These are phyloP conservation scores for Brassica carinata DNA, from an alignment of 345 rosid species.

Conservation along the genomic window DNA sequence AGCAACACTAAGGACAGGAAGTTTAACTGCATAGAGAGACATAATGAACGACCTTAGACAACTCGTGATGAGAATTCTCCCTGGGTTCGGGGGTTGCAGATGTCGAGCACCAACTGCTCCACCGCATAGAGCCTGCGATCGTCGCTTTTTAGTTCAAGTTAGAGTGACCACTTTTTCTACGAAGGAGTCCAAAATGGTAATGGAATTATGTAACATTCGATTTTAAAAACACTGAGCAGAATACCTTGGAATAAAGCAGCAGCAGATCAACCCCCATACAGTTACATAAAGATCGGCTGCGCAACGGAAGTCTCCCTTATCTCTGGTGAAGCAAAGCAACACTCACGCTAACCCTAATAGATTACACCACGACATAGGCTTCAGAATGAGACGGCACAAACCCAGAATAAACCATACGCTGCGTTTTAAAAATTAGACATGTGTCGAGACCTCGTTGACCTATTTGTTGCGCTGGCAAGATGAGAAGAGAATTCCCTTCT, in stretches of 20 bases:
- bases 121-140: conserved; percentile 67
- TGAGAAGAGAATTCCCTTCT: too few species aligned
- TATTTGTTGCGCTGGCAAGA: too few species aligned
- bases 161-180: not conserved
- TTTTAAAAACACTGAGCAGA: not conserved
- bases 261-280: not conserved
- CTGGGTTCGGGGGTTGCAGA: conserved; percentile 70
- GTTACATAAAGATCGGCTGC: too few species aligned
- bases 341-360: too few species aligned
- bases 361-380: too few species aligned
- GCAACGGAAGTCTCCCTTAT: too few species aligned
- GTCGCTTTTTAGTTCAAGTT: conserved; percentile 30
- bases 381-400: too few species aligned
- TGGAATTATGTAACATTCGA: not conserved
- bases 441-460: too few species aligned
- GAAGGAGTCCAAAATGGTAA: not conserved
- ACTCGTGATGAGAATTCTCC: conserved; percentile 71
- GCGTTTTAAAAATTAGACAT: too few species aligned
- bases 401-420: too few species aligned
- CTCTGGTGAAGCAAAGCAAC: too few species aligned
- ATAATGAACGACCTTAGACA: conserved; percentile 54
- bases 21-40: not conserved
- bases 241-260: not conserved
- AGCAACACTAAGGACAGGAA: not conserved
- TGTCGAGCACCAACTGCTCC: conserved; percentile 78